phyloP scores from a whole-genome alignment of 2,329 filamentous ascomycete genomes.

The Colletotrichum sp. region DNA sequence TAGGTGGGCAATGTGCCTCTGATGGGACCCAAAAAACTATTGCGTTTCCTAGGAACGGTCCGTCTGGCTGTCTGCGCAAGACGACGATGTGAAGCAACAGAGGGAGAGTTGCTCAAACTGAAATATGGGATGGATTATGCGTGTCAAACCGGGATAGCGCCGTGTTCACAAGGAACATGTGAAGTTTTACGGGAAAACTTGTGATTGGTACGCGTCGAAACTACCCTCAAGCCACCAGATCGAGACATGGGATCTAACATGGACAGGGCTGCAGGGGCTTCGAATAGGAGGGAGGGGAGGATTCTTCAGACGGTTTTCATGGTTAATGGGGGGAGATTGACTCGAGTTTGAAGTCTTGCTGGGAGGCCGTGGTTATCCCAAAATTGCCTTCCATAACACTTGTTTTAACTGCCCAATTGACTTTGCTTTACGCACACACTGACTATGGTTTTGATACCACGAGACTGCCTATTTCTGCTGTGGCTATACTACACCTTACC shows the following conservation, averaged over 20 bases:
- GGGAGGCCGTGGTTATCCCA: background rate
- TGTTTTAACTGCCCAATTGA: background rate
- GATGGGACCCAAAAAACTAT: background rate
- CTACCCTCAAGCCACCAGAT: background rate
- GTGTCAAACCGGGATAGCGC: background rate
- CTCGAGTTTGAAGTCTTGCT: background rate
- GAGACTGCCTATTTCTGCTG: background rate
- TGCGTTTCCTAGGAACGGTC: background rate
- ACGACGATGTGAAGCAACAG: background rate
- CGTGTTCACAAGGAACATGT: background rate
- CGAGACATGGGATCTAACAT: background rate
- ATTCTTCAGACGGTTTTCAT: background rate
- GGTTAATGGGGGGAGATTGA: background rate
- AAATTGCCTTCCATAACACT: background rate
- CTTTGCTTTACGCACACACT: background rate
- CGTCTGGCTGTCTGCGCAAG: background rate
- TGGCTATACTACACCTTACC: background rate
- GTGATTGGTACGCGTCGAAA: slow-evolving; percentile 6
- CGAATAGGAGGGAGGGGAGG: background rate
- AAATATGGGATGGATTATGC: background rate
- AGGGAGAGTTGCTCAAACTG: background rate
- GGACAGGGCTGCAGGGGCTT: background rate
- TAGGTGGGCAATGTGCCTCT: background rate
- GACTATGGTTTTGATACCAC: background rate
- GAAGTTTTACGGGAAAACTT: background rate